Evolutionary conservation across 1,139 yeast genomes (phyloP).

Genomic region (Lodderomyces beijingensis): DNA sequence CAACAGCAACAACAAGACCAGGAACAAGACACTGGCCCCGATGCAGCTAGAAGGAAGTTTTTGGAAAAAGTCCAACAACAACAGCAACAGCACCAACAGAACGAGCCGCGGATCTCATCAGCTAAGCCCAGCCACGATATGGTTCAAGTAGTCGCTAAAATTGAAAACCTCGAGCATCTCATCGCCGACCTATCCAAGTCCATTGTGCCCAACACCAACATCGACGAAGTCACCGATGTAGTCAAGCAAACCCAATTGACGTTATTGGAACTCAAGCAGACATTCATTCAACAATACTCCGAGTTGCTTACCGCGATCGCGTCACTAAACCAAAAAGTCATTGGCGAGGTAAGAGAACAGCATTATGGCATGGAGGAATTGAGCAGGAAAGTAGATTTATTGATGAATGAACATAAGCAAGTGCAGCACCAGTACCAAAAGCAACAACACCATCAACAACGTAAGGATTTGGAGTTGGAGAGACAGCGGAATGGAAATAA

Average conservation of each 20-base stretch:
- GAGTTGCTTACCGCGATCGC: constrained; percentile 33
- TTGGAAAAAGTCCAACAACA: constrained; percentile 33
- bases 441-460: constrained; percentile 2
- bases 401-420: constrained; percentile 42
- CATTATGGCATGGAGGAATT: constrained; percentile 34
- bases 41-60: constrained; percentile 28
- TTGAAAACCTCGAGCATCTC: constrained; percentile 6
- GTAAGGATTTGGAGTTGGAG: neutral
- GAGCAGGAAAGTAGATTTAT: constrained; percentile 36
- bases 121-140: neutral
- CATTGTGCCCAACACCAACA: neutral
- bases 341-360: constrained; percentile 45
- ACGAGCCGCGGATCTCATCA: neutral
- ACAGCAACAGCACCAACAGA: constrained; percentile 16
- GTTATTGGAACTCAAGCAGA: constrained; percentile 1
- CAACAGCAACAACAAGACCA: constrained; percentile 5
- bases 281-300: constrained; percentile 24
- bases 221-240: neutral
- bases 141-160: constrained; percentile 4
- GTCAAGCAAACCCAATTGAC: constrained; percentile 2
- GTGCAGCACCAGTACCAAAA: constrained; percentile 28
- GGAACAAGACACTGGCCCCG: constrained; percentile 7
- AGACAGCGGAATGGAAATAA: neutral
- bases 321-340: constrained; percentile 33
- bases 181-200: constrained; percentile 3